Conservation (phyloP, 2,329 filamentous ascomycete species). For the Pseudogymnoascus verrucosus region DNA sequence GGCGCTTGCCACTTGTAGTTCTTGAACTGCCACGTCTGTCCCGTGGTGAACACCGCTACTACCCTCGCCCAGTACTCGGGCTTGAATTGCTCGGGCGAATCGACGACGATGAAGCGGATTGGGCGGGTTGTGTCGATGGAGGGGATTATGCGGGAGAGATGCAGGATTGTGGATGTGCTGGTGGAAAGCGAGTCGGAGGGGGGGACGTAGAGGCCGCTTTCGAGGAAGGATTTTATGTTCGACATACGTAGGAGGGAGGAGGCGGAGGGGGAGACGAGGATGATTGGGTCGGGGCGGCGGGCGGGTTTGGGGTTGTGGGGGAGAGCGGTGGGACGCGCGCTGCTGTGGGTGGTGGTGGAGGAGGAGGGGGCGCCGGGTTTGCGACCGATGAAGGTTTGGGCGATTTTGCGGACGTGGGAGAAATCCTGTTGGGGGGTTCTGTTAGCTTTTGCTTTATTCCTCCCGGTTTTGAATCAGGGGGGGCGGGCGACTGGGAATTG, state of each 20-base stretch:
- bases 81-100: constrained; percentile 89
- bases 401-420: constrained; percentile 82
- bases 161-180: constrained; percentile 69
- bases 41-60: constrained; percentile 94
- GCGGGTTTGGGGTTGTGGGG: constrained; percentile 46
- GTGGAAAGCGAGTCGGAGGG: constrained; percentile 55
- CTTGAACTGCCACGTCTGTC: constrained; percentile 98
- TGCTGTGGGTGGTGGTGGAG: constrained; percentile 19
- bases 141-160: constrained; percentile 71
- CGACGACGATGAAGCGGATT: constrained; percentile 90
- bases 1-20: constrained; percentile 93
- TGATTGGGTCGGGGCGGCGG: constrained; percentile 71
- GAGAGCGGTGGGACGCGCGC: not conserved
- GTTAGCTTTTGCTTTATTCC: not conserved
- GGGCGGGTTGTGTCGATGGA: constrained; percentile 61
- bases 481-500: not conserved
- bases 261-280: constrained; percentile 90
- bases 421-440: constrained; percentile 60
- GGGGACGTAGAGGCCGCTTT: constrained; percentile 72
- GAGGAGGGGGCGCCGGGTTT: constrained; percentile 39
- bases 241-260: constrained; percentile 91
- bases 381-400: constrained; percentile 64
- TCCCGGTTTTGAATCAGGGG: too few relatives aligned
- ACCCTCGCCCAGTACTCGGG: constrained; percentile 96
- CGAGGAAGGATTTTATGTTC: constrained; percentile 91